phyloP scores from a whole-genome alignment of 495 filamentous ascomycete genomes.

The Penicillium lividum region DNA sequence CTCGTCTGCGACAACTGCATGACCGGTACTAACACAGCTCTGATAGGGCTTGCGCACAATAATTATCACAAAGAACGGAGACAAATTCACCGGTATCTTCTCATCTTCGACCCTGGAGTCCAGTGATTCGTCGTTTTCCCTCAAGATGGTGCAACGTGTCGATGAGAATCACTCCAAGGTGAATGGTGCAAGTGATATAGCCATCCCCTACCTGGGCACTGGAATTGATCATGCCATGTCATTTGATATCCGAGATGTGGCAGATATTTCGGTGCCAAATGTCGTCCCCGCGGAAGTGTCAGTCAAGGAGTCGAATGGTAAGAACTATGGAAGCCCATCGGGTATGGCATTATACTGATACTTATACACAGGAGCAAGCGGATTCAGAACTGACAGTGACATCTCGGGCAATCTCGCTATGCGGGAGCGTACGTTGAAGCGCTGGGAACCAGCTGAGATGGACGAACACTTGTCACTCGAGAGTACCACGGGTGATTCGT shows the following conservation, averaged over 20 bases:
- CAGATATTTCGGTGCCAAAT: constrained; percentile 63
- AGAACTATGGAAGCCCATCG: constrained; percentile 14
- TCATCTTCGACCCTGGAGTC: constrained; percentile 59
- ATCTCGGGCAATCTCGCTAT: constrained; percentile 73
- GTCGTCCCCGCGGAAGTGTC: constrained; percentile 50
- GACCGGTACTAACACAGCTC: constrained; percentile 15
- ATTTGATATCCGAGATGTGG: constrained; percentile 77
- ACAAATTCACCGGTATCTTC: constrained; percentile 73
- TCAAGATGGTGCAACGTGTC: constrained; percentile 81
- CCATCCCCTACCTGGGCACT: constrained; percentile 58
- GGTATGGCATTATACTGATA: constrained; percentile 2
- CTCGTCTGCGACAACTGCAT: not conserved
- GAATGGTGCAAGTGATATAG: constrained; percentile 56
- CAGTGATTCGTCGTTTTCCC: constrained; percentile 61
- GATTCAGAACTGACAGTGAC: constrained; percentile 84
- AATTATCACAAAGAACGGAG: constrained; percentile 68
- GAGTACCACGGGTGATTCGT: constrained; percentile 38
- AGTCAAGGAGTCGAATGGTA: constrained; percentile 73
- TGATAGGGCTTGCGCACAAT: constrained; percentile 66
- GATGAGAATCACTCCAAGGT: constrained; percentile 48
- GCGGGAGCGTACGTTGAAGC: constrained; percentile 76
- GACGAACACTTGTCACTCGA: constrained; percentile 71
- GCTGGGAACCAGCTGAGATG: constrained; percentile 74
- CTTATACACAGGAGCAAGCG: constrained; percentile 18
- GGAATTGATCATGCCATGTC: constrained; percentile 70